These are phyloP conservation scores for Globisporangium acanthophoron DNA, from an alignment of 352 stramenopile genomes.

Conservation along the genomic window DNA sequence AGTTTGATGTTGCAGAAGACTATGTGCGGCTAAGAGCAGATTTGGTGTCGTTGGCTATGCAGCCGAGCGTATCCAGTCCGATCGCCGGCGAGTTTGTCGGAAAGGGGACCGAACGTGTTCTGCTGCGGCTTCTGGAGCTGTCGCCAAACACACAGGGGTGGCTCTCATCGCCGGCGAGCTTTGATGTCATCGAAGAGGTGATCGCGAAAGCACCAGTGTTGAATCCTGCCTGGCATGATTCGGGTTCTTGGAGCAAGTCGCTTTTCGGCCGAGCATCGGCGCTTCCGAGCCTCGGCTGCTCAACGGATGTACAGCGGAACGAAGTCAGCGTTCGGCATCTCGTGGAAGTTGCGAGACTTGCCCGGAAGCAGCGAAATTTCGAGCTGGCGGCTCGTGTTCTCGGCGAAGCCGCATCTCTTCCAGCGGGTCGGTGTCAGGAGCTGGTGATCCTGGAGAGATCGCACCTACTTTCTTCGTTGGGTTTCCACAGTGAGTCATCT, in stretches of 20 bases:
- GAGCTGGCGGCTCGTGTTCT: constrained; percentile 28
- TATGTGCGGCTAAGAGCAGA: constrained; percentile 11
- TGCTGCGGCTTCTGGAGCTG: constrained; percentile 18
- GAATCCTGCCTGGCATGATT: constrained; percentile 29
- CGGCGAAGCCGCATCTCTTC: constrained; percentile 11
- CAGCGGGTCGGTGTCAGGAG: background rate
- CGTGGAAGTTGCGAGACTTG: constrained; percentile 31
- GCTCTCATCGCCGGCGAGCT: background rate
- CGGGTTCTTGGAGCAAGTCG: constrained; percentile 25
- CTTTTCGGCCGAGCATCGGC: constrained; percentile 5
- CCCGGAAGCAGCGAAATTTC: constrained; percentile 55
- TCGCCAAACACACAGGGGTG: background rate
- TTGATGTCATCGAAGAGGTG: background rate
- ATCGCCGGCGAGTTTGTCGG: constrained; percentile 30
- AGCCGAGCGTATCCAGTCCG: constrained; percentile 23
- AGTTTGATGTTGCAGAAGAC: constrained; percentile 1
- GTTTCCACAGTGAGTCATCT: constrained; percentile 24
- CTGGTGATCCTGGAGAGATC: constrained; percentile 29
- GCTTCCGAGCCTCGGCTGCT: background rate
- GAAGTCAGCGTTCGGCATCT: constrained; percentile 14
- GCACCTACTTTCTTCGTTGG: constrained; percentile 28
- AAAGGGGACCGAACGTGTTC: constrained; percentile 26
- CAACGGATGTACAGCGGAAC: background rate
- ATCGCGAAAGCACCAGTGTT: constrained; percentile 4
- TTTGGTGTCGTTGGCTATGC: constrained; percentile 25